Percentiles rank a stretch among this genome's conserved stretches.
Conservation (phyloP, 306 rosid species). For the Cicer bijugum region DNA sequence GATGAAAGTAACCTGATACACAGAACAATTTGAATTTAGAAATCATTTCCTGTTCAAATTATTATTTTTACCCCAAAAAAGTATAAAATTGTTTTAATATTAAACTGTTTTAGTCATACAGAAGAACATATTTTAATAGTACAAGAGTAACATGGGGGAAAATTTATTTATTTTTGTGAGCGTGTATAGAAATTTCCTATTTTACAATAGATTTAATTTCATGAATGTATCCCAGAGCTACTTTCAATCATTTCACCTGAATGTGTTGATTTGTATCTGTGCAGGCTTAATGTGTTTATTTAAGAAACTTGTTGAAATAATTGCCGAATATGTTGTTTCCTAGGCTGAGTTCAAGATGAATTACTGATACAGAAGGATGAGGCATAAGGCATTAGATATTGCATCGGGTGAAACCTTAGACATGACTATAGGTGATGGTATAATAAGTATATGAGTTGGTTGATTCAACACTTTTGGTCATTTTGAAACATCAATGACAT, state of each 20-base stretch:
- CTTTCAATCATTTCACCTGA: slow-evolving; percentile 1
- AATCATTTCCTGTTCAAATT: slow-evolving; percentile 32
- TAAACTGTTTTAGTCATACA: slow-evolving; percentile 3
- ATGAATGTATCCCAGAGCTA: slow-evolving; percentile 16
- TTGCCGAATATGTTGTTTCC: slow-evolving; percentile 32
- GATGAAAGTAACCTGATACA: slow-evolving; percentile 23
- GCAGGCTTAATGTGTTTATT: neutral
- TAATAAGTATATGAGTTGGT: neutral
- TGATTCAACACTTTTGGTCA: neutral
- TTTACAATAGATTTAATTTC: neutral
- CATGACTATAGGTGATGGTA: slow-evolving; percentile 20
- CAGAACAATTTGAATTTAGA: slow-evolving; percentile 19
- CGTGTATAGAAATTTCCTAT: slow-evolving; percentile 2
- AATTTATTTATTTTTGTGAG: neutral
- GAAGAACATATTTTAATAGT: neutral
- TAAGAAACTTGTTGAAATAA: slow-evolving; percentile 3
- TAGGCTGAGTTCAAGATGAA: slow-evolving; percentile 33
- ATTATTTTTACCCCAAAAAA: neutral
- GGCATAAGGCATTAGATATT: slow-evolving; percentile 9
- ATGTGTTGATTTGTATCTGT: neutral
- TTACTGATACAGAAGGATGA: slow-evolving; percentile 29
- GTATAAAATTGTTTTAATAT: neutral
- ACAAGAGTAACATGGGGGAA: neutral
- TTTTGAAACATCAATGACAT: slow-evolving; percentile 34
- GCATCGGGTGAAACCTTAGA: slow-evolving; percentile 13